These are phyloP conservation scores for Aspergillus olivimuriae DNA, from an alignment of 495 filamentous ascomycete species.

Conservation along the genomic window DNA sequence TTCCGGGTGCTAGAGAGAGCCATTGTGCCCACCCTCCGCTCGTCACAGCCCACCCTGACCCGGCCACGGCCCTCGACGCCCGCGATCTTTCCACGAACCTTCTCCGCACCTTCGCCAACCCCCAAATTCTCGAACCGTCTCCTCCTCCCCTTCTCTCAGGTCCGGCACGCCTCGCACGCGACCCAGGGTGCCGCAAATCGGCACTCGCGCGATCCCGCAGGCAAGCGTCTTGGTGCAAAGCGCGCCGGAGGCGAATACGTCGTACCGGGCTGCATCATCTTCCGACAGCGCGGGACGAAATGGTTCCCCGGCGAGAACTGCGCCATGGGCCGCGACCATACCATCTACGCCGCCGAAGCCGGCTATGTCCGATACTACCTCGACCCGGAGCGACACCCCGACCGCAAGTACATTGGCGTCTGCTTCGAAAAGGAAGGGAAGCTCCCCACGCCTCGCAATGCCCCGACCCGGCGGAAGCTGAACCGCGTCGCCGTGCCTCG, in stretches of 20 bases:
- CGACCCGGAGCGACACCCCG: conserved; percentile 71
- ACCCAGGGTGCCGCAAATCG: conserved; percentile 81
- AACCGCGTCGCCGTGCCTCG: conserved; percentile 54
- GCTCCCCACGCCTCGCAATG: conserved; percentile 69
- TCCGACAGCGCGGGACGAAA: conserved; percentile 86
- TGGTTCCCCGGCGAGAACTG: conserved; percentile 96
- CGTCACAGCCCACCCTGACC: conserved; percentile 16
- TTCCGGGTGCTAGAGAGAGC: conserved; percentile 35
- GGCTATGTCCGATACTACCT: conserved; percentile 96
- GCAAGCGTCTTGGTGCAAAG: conserved; percentile 93
- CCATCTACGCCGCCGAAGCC: conserved; percentile 75
- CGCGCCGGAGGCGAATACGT: conserved; percentile 87
- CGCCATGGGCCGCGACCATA: conserved; percentile 92
- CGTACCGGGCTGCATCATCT: conserved; percentile 93
- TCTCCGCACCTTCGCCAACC: conserved; percentile 29
- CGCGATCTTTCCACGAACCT: conserved; percentile 35
- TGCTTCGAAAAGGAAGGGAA: conserved; percentile 64
- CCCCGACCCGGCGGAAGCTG: conserved; percentile 57
- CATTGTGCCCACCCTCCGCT: conserved; percentile 25
- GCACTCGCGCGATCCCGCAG: conserved; percentile 74
- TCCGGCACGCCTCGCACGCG: conserved; percentile 77
- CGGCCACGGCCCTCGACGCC: conserved; percentile 21
- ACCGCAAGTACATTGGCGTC: conserved; percentile 87
- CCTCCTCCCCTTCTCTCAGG: conserved; percentile 33
- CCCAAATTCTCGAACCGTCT: conserved; percentile 9